Base-by-base conservation (phyloP, 345 rosid genomes). In the Eucalyptus polyanthemos region DNA sequence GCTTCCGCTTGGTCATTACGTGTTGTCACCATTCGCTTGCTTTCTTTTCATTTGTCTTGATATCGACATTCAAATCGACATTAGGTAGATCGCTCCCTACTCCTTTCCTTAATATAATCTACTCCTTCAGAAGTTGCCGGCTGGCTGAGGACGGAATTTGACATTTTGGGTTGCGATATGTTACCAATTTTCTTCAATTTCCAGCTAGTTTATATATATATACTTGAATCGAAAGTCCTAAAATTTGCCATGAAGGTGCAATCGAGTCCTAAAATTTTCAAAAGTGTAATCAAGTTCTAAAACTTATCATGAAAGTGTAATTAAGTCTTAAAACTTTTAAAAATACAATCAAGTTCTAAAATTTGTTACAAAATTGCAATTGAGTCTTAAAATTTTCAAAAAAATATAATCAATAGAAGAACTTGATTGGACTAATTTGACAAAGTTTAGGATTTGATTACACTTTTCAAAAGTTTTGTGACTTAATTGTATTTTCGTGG, bases 321-420 rank as follows among this genome's bases (percentile, higher is more conserved):
- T 21, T 4, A 21, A 54, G 5, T 54, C 4, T 0, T 53, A 15
- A 53, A 17, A 53, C 0, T 16, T 56, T 24, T 5, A 10, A 56
- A 19, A 54, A 21, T 21, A 7, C 0, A 54, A 54, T 54, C 24
- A 54, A 53, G 2, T 17, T 53, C 1, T 53, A 53, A 53, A 53
- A 53, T 21, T 53, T 53, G 10, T 53, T 17, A 53, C 0, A 21
- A 53, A 53, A 53, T 19, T 51, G 0, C 9, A 51, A 51, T 51
- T 7, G 1, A 56, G 6, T 56, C 2, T 0, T 56, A 22, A 4
- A 56, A 0, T 24, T 56, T 56, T 4, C 10, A 7, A 56, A 56
- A 22, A 56, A 53, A 53, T 2, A 3, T 8, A 53, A 53, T 19
- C 0, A 2, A 56, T 3, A 24, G 0, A 56, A 56, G 6, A 6